A percentile compares a stretch with the other conserved stretches of the same genome.
These are phyloP conservation scores for Coprinellus micaceus DNA, from an alignment of 768 basidiomycete genomes.

Conservation along the genomic window DNA sequence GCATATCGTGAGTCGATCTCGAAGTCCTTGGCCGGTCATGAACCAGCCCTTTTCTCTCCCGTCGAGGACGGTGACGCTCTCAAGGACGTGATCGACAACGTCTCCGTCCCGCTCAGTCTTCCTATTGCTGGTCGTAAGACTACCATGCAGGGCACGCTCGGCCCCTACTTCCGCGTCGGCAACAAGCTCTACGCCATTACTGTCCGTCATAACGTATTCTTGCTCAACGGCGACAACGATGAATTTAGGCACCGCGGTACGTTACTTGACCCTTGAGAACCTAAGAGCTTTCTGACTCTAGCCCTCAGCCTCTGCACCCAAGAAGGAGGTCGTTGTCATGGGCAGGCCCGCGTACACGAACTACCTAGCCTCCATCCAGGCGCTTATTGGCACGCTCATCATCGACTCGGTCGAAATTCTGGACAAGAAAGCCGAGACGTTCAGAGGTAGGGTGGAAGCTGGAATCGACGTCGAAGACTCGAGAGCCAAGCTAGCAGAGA, in stretches of 20 bases:
- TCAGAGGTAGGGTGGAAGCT: slow-evolving; percentile 14
- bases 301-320: slow-evolving; percentile 22
- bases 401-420: slow-evolving; percentile 15
- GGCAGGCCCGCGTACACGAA: slow-evolving; percentile 26
- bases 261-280: slow-evolving; percentile 24
- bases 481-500: slow-evolving; percentile 16
- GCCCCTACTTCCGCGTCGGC: slow-evolving; percentile 30
- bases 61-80: slow-evolving; percentile 26
- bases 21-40: slow-evolving; percentile 14
- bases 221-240: slow-evolving; percentile 19
- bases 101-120: slow-evolving; percentile 35
- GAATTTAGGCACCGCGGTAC: slow-evolving; percentile 26
- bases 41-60: slow-evolving; percentile 29
- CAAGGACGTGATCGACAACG: slow-evolving; percentile 29
- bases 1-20: slow-evolving; percentile 31
- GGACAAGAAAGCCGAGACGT: slow-evolving; percentile 18
- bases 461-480: slow-evolving; percentile 16
- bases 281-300: slow-evolving; percentile 26
- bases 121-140: slow-evolving; percentile 32
- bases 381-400: slow-evolving; percentile 22
- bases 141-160: slow-evolving; percentile 33
- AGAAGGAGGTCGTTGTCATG: slow-evolving; percentile 35
- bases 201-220: slow-evolving; percentile 31
- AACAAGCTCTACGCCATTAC: slow-evolving; percentile 32
- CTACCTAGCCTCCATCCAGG: slow-evolving; percentile 28